phyloP scores from a whole-genome alignment of 495 filamentous ascomycete genomes.

The Hyaloscypha bicolor region DNA sequence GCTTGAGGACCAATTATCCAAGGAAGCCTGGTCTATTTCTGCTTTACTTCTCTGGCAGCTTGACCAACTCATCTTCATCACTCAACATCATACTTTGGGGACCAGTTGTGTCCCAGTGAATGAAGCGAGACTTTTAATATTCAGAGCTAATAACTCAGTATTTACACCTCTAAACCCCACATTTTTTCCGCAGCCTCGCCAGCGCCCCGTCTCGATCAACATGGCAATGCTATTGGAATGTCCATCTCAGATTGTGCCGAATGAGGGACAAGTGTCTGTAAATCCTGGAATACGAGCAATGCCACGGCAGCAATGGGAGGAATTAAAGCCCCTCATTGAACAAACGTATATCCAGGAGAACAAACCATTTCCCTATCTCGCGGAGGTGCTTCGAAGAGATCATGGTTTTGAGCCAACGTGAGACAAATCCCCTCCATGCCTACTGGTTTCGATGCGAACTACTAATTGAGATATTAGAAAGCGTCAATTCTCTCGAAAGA shows the following conservation, averaged over 20 bases:
- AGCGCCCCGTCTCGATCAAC: neutral
- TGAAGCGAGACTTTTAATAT: neutral
- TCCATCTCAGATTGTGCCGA: neutral
- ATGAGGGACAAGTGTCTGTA: neutral
- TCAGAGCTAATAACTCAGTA: neutral
- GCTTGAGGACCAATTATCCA: neutral
- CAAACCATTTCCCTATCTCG: slow-evolving; percentile 6
- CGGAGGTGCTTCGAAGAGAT: neutral
- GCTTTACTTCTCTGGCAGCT: neutral
- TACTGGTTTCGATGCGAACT: neutral
- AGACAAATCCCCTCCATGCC: neutral
- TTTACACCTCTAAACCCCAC: neutral
- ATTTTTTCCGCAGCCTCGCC: neutral
- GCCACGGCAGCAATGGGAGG: slow-evolving; percentile 4
- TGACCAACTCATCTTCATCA: neutral
- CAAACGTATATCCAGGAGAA: slow-evolving; percentile 12
- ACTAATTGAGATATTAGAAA: slow-evolving; percentile 9
- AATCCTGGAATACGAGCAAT: neutral
- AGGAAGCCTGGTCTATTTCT: neutral
- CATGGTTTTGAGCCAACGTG: slow-evolving; percentile 13
- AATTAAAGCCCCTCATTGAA: slow-evolving; percentile 3
- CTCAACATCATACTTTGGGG: neutral
- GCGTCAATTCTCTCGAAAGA: slow-evolving; percentile 9
- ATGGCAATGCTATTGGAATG: neutral
- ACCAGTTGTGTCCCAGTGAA: neutral